phyloP scores from a whole-genome alignment of 108 stramenopile species.

The Nitzschia putrida region DNA sequence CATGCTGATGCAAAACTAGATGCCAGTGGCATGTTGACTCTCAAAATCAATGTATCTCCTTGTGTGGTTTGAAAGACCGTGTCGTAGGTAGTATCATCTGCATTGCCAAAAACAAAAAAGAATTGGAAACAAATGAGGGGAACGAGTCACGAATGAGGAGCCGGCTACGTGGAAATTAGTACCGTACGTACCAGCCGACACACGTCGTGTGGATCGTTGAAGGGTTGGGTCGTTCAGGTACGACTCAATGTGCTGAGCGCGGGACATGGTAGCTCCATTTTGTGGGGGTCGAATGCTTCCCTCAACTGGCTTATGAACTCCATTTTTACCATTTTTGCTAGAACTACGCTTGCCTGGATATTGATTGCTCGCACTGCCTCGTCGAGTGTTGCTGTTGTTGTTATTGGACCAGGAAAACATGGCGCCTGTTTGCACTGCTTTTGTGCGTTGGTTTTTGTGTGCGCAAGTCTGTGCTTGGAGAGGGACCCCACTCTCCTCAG shows the following conservation, averaged over 20 bases:
- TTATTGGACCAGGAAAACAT: conserved; percentile 47
- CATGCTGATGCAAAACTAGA: conserved; percentile 22
- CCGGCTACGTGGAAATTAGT: background rate
- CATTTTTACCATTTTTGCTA: background rate
- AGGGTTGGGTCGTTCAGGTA: conserved; percentile 71
- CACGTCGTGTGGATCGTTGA: conserved; percentile 66
- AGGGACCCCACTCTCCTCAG: too few relatives aligned
- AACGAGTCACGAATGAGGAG: conserved; percentile 11
- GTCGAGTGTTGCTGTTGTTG: conserved; percentile 7
- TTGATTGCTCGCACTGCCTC: background rate
- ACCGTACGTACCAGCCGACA: conserved; percentile 58
- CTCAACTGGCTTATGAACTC: conserved; percentile 19
- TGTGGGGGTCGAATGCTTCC: conserved; percentile 31
- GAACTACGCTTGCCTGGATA: conserved; percentile 27
- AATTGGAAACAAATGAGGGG: conserved; percentile 8
- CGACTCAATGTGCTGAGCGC: conserved; percentile 64
- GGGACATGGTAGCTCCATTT: conserved; percentile 15
- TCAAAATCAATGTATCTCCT: conserved; percentile 69
- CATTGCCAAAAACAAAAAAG: conserved; percentile 7
- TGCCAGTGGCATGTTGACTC: conserved; percentile 58
- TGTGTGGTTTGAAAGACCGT: conserved; percentile 83
- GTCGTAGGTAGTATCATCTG: conserved; percentile 79
- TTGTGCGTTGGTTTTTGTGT: background rate
- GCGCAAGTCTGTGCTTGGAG: background rate
- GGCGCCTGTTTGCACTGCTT: background rate